Base-by-base conservation (phyloP, 1,284 basidiomycete species). In the Puccinia horiana region DNA sequence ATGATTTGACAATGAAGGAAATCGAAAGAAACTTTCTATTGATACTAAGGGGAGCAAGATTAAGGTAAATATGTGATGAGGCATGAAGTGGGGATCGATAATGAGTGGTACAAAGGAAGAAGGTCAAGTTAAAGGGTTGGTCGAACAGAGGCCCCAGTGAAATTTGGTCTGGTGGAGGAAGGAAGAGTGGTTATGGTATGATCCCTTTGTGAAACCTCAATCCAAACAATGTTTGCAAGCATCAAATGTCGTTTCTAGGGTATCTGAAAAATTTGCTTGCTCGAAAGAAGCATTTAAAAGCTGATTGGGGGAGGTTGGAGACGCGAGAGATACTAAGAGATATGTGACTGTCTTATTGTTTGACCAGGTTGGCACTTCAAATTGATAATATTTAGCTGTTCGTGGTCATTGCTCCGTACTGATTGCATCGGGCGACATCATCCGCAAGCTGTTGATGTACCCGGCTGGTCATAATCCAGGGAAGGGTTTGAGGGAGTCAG, bases 341-440 rank as follows among this genome's bases (percentile, higher is more conserved):
- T 77, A 58, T 11, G 56, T 29, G 9, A 77, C 23, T 20, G 26
- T 52, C 26, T 12, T 29, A 29, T 47, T 11, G 65, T 44, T 65
- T 77, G 58, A 11, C 75, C 75, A 18, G 32, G 44, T 44, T 65
- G 61, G 40, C 42, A 26, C 26, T 69, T 78, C 3, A 32, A n/a
- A 20, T 78, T 44, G 32, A 78, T 52, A n/a, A 32, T 37, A 11
- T 3, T 9, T 0, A 69, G 20, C 42, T 78, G 56, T 63, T 49
- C 42, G n/a, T 47, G 58, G 20, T 23, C 76, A 1, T 69, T 63
- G 20, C 5, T 11, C 20, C 69, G 76, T 8, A 63, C 76, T 14
- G 61, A 35, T 52, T 78, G 63, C 76, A 78, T 78, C 4, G 40
- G 26, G 26, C 20, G 40, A 67, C 23, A 4, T 37, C 23, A 29